Conservation (phyloP, 2,329 filamentous ascomycete species). For the Claviceps paspali region DNA sequence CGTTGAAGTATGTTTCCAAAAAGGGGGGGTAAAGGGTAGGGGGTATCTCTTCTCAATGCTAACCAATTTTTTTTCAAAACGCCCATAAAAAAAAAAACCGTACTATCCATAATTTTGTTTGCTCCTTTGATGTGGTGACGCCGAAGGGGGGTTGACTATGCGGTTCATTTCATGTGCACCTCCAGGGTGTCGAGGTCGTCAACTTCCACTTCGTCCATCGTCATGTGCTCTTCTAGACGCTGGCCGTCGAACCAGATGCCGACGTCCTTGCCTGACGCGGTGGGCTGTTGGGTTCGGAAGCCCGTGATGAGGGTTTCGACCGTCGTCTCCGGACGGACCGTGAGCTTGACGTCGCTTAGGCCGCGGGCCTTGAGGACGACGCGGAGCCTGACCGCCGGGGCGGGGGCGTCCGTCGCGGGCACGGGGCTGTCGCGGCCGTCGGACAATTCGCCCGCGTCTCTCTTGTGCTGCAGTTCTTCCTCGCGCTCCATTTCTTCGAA, state of each 20-base stretch:
- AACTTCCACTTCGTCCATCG: slow-evolving; percentile 53
- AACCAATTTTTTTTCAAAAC: background rate
- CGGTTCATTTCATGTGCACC: slow-evolving; percentile 40
- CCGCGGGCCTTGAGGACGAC: slow-evolving; percentile 40
- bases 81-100: background rate
- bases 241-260: slow-evolving; percentile 65
- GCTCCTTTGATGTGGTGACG: no score
- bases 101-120: slow-evolving; percentile 3
- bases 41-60: slow-evolving; percentile 1
- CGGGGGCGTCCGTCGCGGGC: slow-evolving; percentile 10
- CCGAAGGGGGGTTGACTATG: no score
- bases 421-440: slow-evolving; percentile 12
- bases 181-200: slow-evolving; percentile 63
- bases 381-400: slow-evolving; percentile 24
- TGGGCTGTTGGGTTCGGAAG: slow-evolving; percentile 39
- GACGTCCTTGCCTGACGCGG: slow-evolving; percentile 38
- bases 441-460: slow-evolving; percentile 24
- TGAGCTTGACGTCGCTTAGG: slow-evolving; percentile 33
- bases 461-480: slow-evolving; percentile 30
- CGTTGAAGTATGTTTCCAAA: background rate
- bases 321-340: slow-evolving; percentile 37
- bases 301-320: slow-evolving; percentile 46
- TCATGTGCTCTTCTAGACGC: slow-evolving; percentile 41
- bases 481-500: slow-evolving; percentile 34
- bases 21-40: background rate